Base-by-base conservation (phyloP, 495 filamentous ascomycete species). In the Stereocaulon alpinum region DNA sequence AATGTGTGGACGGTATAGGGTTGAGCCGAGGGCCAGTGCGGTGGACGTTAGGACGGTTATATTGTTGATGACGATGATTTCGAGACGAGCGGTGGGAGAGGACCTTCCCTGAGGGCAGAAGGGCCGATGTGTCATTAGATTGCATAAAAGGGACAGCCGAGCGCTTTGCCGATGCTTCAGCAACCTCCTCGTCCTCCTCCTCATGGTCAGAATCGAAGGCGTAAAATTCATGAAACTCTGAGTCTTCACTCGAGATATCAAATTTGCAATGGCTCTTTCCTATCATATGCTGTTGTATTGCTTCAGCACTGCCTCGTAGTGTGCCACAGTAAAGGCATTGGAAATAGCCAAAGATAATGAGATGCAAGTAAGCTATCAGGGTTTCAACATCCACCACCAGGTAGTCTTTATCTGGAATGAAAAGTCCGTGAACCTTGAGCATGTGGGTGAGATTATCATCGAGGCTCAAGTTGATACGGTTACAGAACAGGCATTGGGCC, bases 401-500 rank as follows among this genome's bases (percentile, higher is more conserved):
- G 63, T 86, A 96, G 14, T 82, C 69, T 64, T 81, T 80, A 66
- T 98, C 93, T 0, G 93, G 93, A 63, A 98, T 86, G 71, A 96
- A 98, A 83, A 96, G 86, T 72, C 91, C 89, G 68, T 98, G 93
- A 59, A 82, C 82, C 61, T 88, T 86, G 69, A 82, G 80, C 93
- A 98, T 98, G 65, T 98, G 93, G 18, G 78, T 71, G 34, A 88
- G 77, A 67, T 92, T 96, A 18, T 89, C 73, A 9, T 80, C 67
- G 24, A 90, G 68, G 12, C 80, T 85, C 4, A 88, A 79, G 0
- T 89, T 90, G 22, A 83, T 72, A 63, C 84, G 83, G 64, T 88
- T 87, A 75, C 93, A 98, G 80, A 97, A 96, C 4, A 98, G 73
- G 69, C 93, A 98, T n/a, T n/a, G n/a, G n/a, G n/a, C n/a, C n/a